Evolutionary conservation across 768 basidiomycete genomes (phyloP), one percentile per base, ranked within the genome.

Genomic region (Rhodocollybia butyracea): DNA sequence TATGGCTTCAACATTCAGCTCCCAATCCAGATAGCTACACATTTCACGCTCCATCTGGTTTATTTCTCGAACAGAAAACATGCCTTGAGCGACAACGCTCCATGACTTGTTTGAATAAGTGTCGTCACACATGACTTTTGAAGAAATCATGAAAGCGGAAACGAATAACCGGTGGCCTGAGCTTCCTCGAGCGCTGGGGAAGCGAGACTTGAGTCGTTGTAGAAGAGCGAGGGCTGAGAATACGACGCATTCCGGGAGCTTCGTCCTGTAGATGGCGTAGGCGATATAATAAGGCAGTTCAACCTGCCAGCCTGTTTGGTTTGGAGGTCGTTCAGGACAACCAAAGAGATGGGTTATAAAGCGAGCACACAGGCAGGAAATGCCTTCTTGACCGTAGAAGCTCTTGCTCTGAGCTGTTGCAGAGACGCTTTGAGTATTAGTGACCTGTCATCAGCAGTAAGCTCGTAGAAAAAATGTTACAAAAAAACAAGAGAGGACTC

Each of bases 11-110:
- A 90, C 86, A 42, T 84, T 88, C 4, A 91, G 75, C 64, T 91
- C 88, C 94, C 94, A 98, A 67, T 95, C 94, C 39, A 99, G 75
- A 64, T 98, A 98, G 13, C 82, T 76, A 64, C 80, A 93, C 87
- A 97, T 94, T 72, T 95, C 93, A 26, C 92, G 75, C 75, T 95
- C 94, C 93, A 95, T 94, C 77, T 95, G 93, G 70, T 97, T 97
- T 65, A 97, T 87, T 78, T 95, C 94, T 42, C 89, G 80, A 6
- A 95, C 73, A 2, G 76, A 78, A 64, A 94, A 95, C 83, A 92
- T 87, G 22, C 83, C 86, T 68, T 94, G 91, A 1, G 89, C 92
- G 41, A 95, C 92, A 39, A 94, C 88, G 3, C 84, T 82, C 92
- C 93, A 95, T 0, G 88, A 90, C 66, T 93, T 92, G 79, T 94